phyloP scores from a whole-genome alignment of 2,329 filamentous ascomycete species.

The Raffaelea ambrosiae region DNA sequence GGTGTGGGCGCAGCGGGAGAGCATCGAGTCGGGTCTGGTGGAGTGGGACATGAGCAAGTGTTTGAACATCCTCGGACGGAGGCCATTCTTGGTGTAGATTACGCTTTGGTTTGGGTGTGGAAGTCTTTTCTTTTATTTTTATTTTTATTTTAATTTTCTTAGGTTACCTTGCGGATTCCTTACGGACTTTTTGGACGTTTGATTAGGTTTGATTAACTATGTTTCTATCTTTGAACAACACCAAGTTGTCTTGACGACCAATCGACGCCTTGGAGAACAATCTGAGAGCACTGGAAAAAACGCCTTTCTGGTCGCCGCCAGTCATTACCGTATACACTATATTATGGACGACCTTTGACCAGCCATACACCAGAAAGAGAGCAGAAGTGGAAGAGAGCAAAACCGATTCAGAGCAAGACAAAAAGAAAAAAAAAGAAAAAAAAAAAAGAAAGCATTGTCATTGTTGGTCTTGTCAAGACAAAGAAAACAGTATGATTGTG shows the following conservation, averaged over 20 bases:
- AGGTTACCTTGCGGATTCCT: too few species aligned
- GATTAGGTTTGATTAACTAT: too few species aligned
- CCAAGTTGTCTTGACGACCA: too few species aligned
- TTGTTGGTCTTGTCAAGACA: not conserved
- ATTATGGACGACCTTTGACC: conserved; percentile 1
- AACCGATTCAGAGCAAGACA: not conserved
- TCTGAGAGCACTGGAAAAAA: not conserved
- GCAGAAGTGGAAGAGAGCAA: not conserved
- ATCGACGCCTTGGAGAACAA: too few species aligned
- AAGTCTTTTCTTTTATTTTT: not conserved
- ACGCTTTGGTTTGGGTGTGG: not conserved
- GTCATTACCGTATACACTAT: not conserved
- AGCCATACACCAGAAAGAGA: too few species aligned
- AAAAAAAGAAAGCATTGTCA: not conserved
- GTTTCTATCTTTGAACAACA: too few species aligned
- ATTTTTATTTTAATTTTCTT: not conserved
- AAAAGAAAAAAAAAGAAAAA: not conserved
- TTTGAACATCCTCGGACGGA: conserved; percentile 18
- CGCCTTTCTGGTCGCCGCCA: too few species aligned
- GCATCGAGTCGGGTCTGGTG: conserved; percentile 26
- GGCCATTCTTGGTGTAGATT: conserved; percentile 12
- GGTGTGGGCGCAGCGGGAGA: conserved; percentile 31
- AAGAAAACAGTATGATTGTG: too few species aligned
- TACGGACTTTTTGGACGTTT: too few species aligned
- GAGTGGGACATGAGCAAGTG: conserved; percentile 36